phyloP scores from a whole-genome alignment of 805 yeast species.

The Candida cerambycidarum region DNA sequence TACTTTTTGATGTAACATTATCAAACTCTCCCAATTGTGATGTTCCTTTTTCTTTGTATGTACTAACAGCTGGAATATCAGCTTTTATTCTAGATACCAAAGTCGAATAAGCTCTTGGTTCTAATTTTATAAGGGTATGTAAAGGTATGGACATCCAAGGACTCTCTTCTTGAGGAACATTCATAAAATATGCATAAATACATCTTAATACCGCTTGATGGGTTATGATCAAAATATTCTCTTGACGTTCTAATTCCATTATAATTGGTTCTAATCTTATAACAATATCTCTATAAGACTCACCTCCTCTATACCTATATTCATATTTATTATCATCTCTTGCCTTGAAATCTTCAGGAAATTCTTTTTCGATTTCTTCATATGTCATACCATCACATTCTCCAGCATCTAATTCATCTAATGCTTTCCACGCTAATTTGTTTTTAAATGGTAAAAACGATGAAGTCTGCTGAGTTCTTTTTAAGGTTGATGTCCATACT shows the following conservation, averaged over 20 bases:
- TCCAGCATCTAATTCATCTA: conserved; percentile 96
- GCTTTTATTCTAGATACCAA: conserved; percentile 88
- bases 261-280: conserved; percentile 94
- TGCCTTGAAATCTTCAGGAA: conserved; percentile 94
- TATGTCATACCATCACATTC: conserved; percentile 97
- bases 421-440: conserved; percentile 91
- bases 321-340: conserved; percentile 95
- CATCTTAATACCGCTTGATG: conserved; percentile 98
- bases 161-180: conserved; percentile 93
- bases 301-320: conserved; percentile 96
- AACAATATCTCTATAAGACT: conserved; percentile 93
- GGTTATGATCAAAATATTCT: conserved; percentile 90
- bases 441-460: conserved; percentile 70
- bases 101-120: conserved; percentile 93
- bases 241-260: conserved; percentile 97
- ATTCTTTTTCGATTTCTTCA: conserved; percentile 79
- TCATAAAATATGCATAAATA: conserved; percentile 96
- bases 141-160: conserved; percentile 99
- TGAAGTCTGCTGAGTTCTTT: conserved; percentile 91
- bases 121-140: conserved; percentile 90
- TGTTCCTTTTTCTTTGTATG: conserved; percentile 94
- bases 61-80: conserved; percentile 95
- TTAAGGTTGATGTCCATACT: conserved; percentile 93
- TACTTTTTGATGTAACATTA: conserved; percentile 40
- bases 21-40: conserved; percentile 56